Evolutionary conservation across 306 rosid genomes (phyloP).

Genomic region (Aeschynomene evenia): DNA sequence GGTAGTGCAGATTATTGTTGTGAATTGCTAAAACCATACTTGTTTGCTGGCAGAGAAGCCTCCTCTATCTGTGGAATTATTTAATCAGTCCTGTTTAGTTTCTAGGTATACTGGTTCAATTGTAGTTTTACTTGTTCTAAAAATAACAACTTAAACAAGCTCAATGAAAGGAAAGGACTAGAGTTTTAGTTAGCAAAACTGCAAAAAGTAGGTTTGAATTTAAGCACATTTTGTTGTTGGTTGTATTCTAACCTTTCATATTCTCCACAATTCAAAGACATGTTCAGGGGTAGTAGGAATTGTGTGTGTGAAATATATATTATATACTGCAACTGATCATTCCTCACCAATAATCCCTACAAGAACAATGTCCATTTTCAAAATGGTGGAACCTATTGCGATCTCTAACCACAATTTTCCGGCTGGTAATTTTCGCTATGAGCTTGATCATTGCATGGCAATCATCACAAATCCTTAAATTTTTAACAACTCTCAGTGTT

Average conservation of each 20-base stretch:
- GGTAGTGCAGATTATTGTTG: background rate
- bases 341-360: constrained; percentile 46
- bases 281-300: background rate
- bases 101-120: too few relatives aligned
- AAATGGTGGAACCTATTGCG: constrained; percentile 58
- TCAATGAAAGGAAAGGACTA: too few relatives aligned
- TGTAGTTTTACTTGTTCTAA: too few relatives aligned
- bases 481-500: constrained; percentile 42
- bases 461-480: constrained; percentile 45
- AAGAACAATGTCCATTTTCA: constrained; percentile 51
- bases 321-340: background rate
- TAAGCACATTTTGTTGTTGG: background rate
- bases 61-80: too few relatives aligned
- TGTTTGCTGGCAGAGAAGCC: too few relatives aligned
- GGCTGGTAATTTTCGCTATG: constrained; percentile 33
- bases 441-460: constrained; percentile 53
- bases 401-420: constrained; percentile 50
- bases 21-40: too few relatives aligned
- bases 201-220: background rate
- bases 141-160: too few relatives aligned
- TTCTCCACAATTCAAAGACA: background rate
- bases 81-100: too few relatives aligned
- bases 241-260: background rate
- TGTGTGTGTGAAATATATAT: background rate
- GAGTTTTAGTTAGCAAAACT: too few relatives aligned